Base-by-base conservation (phyloP, 2,329 filamentous ascomycete species). In the Penicillium sclerotigenum region DNA sequence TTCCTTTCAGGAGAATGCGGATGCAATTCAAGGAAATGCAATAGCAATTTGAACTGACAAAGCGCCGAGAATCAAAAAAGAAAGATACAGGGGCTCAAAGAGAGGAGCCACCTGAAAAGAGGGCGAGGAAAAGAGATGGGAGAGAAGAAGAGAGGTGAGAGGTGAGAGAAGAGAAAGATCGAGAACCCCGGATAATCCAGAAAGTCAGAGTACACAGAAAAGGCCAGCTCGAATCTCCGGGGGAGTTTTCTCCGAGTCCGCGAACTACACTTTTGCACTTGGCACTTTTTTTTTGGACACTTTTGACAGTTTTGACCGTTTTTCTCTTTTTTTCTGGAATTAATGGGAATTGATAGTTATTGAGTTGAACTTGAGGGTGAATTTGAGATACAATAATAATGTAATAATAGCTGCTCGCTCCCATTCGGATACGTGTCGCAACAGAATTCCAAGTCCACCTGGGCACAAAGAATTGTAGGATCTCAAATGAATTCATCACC, bases 181-280 rank as follows among this genome's bases (percentile, higher is more conserved):
- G 51, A 62, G 63, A 63, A 56, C 62, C 62, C 61, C 65, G 56
- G 59, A 62, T 37, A 48, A 52, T 46, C 31, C 29, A 43, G 33
- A 31, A 37, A 59, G 62, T 64, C n/a, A 61, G 16, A 33, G 31
- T 33, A 33, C 31, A 33, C 62, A 65, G 61, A 63, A 63, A 63
- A 65, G 63, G 63, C 62, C 63, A 65, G 59, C 56, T 65, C 60
- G 63, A 65, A 60, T 56, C 59, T 64, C 62, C 62, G 62, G 63
- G 63, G 62, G 50, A 47, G 59, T 63, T 65, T 65, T 65, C 60
- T 65, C 63, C 63, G 62, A 57, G 52, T 37, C 63, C 63, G 60
- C 41, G 18, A 29, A n/a, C n/a, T n/a, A n/a, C n/a, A n/a, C n/a
- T n/a, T n/a, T 20, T 59, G 57, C 38, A 20, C 13, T 31, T 43